phyloP scores from a whole-genome alignment of 2,329 filamentous ascomycete species.

The Ceratocystis ficicola region DNA sequence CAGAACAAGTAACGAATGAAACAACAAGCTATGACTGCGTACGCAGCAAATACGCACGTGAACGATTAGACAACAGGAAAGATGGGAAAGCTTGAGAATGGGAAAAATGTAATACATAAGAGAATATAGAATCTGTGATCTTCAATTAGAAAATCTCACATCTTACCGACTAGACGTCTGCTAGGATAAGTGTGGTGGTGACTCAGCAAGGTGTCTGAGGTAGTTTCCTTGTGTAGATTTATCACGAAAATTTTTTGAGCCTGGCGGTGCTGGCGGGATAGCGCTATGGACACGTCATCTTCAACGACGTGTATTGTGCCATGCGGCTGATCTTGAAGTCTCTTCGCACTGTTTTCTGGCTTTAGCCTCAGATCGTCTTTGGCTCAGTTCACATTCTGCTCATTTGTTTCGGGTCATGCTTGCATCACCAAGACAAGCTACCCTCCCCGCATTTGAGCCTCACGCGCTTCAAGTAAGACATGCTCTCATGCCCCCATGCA shows the following conservation, averaged over 20 bases:
- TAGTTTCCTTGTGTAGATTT: background rate
- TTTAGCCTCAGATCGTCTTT: background rate
- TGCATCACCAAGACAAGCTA: background rate
- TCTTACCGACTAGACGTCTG: background rate
- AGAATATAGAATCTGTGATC: background rate
- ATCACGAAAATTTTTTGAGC: background rate
- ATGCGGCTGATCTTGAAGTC: background rate
- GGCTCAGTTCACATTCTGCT: background rate
- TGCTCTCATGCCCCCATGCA: background rate
- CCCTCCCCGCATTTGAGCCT: background rate
- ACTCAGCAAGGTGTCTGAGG: background rate
- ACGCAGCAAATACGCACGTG: background rate
- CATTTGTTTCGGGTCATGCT: background rate
- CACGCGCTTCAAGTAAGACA: constrained; percentile 1
- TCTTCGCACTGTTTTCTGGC: background rate
- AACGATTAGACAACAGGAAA: background rate
- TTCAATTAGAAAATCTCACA: background rate
- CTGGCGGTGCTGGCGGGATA: background rate
- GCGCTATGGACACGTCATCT: background rate
- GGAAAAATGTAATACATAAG: background rate
- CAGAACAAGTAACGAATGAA: background rate
- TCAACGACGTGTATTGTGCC: background rate
- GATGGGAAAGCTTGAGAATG: background rate
- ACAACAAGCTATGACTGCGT: background rate
- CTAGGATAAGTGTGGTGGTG: background rate